Base-by-base conservation (phyloP, 176 grass and related monocot genomes). In the Eragrostis nindensis region DNA sequence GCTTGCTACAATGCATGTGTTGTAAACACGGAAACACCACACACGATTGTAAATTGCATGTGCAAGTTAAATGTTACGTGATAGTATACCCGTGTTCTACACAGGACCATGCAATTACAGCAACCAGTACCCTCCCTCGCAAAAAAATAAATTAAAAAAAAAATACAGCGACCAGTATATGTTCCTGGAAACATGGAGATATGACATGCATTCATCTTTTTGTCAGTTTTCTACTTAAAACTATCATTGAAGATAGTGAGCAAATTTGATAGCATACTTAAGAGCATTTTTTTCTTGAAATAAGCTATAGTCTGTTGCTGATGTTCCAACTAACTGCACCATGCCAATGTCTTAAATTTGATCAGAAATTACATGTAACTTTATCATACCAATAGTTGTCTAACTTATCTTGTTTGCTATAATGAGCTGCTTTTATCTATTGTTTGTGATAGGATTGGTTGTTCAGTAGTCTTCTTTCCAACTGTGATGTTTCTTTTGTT, bases 241-340 rank as follows among this genome's bases (percentile, higher is more conserved):
- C 14, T 24, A 14, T 54, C 10, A 56, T 83, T 22, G 36, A 21
- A 56, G 15, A 69, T 71, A 16, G 32, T 61, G 30, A 10, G 24
- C 4, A 44, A 75, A 57, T 21, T 48, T 76, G 39, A 11, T 59
- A 59, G 46, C 44, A 39, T 36, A 12, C n/a, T 71, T 41, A 36
- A 18, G 30, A 68, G 13, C 52, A 15, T 69, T 50, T n/a, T 80
- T 80, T 70, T 49, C 4, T 42, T 4, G 9, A 5, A 75, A 54
- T 46, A 69, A 53, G 32, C 1, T 54, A 79, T 60, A 44, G 39
- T 50, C 24, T 14, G 5, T 75, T 69, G 62, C 29, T 83, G 68
- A 74, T 74, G 75, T 22, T 11, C 68, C 67, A 84, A 44, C 80
- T 68, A 73, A 78, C 24, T 61, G 42, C 69, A 55, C 44, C 53